Conservation (phyloP, 192 early-diverging fungal species). For the Entophlyctis luteolus region DNA sequence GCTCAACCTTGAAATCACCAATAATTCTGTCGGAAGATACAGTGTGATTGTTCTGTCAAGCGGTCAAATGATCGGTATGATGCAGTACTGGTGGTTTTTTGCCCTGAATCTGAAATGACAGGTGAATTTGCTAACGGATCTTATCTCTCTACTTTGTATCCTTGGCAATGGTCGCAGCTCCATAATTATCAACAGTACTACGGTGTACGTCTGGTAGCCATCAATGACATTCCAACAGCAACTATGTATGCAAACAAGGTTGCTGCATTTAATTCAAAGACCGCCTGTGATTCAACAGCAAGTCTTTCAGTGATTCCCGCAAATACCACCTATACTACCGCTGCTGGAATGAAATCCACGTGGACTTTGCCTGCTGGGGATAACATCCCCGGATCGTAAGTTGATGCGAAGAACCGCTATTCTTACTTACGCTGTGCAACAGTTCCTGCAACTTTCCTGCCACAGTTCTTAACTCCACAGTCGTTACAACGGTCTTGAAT, state of each 20-base stretch:
- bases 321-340: neutral
- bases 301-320: neutral
- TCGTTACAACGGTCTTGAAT: neutral
- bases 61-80: neutral
- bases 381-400: neutral
- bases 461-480: neutral
- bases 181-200: slow-evolving; percentile 6
- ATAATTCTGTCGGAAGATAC: slow-evolving; percentile 2
- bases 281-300: neutral
- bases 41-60: neutral
- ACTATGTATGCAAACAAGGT: neutral
- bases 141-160: slow-evolving; percentile 1
- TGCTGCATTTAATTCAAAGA: neutral
- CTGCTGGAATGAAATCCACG: neutral
- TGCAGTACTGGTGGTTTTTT: neutral
- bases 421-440: neutral
- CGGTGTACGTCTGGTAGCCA: neutral
- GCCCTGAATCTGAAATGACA: slow-evolving; percentile 24
- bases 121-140: slow-evolving; percentile 11
- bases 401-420: neutral
- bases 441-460: slow-evolving; percentile 1
- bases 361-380: neutral
- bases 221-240: slow-evolving; percentile 1
- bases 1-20: neutral
- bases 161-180: slow-evolving; percentile 2